Evolutionary conservation across 1,284 basidiomycete species (phyloP).

Genomic region (Sporisorium graminicola): DNA sequence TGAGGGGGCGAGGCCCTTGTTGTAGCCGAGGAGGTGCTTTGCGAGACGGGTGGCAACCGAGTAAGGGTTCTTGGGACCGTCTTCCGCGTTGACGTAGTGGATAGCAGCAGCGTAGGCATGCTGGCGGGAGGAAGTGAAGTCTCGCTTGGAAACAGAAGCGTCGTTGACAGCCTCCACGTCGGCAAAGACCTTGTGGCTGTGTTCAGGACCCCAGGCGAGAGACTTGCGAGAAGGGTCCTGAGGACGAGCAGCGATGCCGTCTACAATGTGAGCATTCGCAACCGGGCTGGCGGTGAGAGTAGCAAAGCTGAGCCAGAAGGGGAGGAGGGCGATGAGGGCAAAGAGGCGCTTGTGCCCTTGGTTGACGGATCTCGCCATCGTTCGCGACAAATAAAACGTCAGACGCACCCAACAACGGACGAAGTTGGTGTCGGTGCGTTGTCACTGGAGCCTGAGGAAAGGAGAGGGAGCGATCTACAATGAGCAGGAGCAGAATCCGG

Average conservation of each 20-base stretch:
- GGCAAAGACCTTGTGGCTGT: constrained; percentile 51
- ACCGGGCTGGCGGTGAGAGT: constrained; percentile 18
- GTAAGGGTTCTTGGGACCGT: constrained; percentile 43
- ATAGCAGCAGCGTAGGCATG: constrained; percentile 46
- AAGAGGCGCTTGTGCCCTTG: constrained; percentile 42
- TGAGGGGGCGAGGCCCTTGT: constrained; percentile 32
- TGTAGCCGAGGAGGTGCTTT: constrained; percentile 45
- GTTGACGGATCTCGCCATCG: constrained; percentile 31
- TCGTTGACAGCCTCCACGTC: constrained; percentile 29
- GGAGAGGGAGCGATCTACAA: background rate
- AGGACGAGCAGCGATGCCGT: constrained; percentile 20
- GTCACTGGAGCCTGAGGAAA: background rate
- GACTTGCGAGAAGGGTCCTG: constrained; percentile 54
- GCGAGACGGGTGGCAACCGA: constrained; percentile 49
- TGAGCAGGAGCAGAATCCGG: background rate
- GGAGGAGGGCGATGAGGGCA: constrained; percentile 49
- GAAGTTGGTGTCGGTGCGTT: background rate
- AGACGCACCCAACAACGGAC: background rate
- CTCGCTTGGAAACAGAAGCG: constrained; percentile 19
- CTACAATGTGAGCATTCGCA: constrained; percentile 25
- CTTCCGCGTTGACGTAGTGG: constrained; percentile 47
- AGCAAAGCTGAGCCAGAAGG: constrained; percentile 49
- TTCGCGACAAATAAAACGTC: background rate
- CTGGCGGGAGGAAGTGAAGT: constrained; percentile 30
- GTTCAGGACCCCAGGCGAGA: constrained; percentile 55